A percentile compares a stretch with the other conserved stretches of the same genome.
Conservation (phyloP, 331 rosid species). For the Pyrus hybrid region DNA sequence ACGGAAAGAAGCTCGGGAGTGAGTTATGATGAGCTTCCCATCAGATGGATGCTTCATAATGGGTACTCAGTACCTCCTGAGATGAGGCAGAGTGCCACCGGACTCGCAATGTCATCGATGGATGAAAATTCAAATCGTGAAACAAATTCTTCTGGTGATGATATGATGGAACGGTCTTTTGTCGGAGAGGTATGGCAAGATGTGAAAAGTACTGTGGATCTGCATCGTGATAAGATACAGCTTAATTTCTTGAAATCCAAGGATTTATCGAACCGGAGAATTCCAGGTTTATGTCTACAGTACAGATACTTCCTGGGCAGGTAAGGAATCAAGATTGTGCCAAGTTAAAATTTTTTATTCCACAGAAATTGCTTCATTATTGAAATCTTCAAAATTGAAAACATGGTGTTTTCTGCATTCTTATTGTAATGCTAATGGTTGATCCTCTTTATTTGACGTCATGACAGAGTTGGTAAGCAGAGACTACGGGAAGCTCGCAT, state of each 20-base stretch:
- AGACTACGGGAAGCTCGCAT: constrained; percentile 77
- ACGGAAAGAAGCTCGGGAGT: constrained; percentile 46
- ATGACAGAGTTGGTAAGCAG: constrained; percentile 77
- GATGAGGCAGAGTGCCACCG: constrained; percentile 41
- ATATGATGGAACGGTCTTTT: constrained; percentile 40
- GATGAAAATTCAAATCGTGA: constrained; percentile 26
- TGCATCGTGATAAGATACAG: constrained; percentile 56
- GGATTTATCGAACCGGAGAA: constrained; percentile 71
- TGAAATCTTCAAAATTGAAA: not conserved
- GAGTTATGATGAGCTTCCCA: constrained; percentile 58
- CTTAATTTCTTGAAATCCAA: constrained; percentile 54
- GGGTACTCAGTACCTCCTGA: constrained; percentile 76
- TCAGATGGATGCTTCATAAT: constrained; percentile 87
- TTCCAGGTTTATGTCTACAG: constrained; percentile 69
- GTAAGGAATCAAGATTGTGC: constrained; percentile 27
- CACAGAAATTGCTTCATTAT: not conserved
- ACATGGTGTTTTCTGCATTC: not conserved
- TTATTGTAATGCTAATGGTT: not conserved
- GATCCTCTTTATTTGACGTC: constrained; percentile 12
- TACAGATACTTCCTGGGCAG: constrained; percentile 78
- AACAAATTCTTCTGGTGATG: constrained; percentile 22
- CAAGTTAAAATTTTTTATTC: not conserved
- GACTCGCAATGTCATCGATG: constrained; percentile 19
- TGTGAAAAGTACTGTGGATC: constrained; percentile 49
- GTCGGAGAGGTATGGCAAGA: constrained; percentile 93